Evolutionary conservation across 2,329 filamentous ascomycete genomes (phyloP).

Genomic region (Trichoderma sp.): DNA sequence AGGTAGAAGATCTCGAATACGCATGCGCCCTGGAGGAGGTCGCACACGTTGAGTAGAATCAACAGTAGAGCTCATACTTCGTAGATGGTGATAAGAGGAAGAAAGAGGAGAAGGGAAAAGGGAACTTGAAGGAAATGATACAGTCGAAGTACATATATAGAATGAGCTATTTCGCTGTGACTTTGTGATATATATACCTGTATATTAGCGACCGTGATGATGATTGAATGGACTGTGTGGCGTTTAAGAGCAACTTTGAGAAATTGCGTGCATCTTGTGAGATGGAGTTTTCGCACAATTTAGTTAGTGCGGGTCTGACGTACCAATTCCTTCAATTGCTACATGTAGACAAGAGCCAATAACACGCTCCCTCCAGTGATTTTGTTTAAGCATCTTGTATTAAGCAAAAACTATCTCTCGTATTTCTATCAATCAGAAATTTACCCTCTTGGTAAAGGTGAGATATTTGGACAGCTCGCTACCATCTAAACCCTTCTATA

Average conservation of each 20-base stretch:
- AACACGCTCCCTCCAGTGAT: neutral
- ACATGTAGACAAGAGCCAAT: neutral
- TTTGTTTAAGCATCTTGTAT: neutral
- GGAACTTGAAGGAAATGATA: no score
- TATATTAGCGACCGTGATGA: neutral
- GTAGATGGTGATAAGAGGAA: no score
- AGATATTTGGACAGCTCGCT: neutral
- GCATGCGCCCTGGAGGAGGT: slow-evolving; percentile 18
- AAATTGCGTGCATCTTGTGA: neutral
- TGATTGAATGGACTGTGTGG: neutral
- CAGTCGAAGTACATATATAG: no score
- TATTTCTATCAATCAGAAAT: neutral
- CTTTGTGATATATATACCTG: neutral
- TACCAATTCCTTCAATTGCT: neutral
- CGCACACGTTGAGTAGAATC: neutral
- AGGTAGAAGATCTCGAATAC: slow-evolving; percentile 41
- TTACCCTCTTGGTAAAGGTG: neutral
- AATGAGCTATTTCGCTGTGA: no score
- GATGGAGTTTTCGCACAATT: neutral
- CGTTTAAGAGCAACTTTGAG: neutral
- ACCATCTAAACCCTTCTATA: neutral
- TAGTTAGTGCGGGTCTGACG: neutral
- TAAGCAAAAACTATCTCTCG: neutral
- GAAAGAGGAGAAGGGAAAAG: neutral
- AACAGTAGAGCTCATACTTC: neutral